These are phyloP conservation scores for Scopulariopsis brevicaulis DNA, from an alignment of 2,329 filamentous ascomycete species.

Conservation along the genomic window DNA sequence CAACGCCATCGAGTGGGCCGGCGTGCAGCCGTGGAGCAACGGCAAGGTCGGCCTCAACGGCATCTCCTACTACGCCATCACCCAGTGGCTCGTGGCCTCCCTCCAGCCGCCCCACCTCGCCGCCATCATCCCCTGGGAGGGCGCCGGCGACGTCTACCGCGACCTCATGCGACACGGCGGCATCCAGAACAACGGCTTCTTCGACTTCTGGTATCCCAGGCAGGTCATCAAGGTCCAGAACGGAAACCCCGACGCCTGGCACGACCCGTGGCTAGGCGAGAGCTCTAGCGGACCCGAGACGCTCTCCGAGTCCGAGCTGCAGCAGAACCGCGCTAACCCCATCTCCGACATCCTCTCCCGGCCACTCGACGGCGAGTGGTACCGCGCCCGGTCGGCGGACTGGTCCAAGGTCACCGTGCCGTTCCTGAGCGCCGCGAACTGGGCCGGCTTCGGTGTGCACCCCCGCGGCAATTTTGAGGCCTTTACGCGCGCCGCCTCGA, in stretches of 20 bases:
- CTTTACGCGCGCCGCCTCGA: constrained; percentile 49
- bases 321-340: constrained; percentile 34
- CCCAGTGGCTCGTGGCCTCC: constrained; percentile 34
- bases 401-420: constrained; percentile 57
- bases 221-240: neutral
- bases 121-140: constrained; percentile 37
- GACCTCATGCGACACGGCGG: constrained; percentile 51
- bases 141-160: constrained; percentile 41
- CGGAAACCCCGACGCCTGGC: neutral
- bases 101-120: constrained; percentile 29
- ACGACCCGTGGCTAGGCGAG: constrained; percentile 40
- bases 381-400: constrained; percentile 40
- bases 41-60: constrained; percentile 35
- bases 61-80: constrained; percentile 30
- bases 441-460: constrained; percentile 60
- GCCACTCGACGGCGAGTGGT: constrained; percentile 43
- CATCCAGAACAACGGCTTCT: constrained; percentile 46
- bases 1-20: constrained; percentile 33
- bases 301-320: constrained; percentile 32
- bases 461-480: constrained; percentile 59
- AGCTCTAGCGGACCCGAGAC: too few relatives aligned
- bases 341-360: constrained; percentile 20
- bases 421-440: constrained; percentile 55
- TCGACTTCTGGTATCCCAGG: constrained; percentile 52
- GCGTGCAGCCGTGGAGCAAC: constrained; percentile 30